Percentiles rank a stretch among this genome's conserved stretches.
Evolutionary conservation across 2,329 filamentous ascomycete genomes (phyloP).

Genomic region (Colletotrichum sojae): DNA sequence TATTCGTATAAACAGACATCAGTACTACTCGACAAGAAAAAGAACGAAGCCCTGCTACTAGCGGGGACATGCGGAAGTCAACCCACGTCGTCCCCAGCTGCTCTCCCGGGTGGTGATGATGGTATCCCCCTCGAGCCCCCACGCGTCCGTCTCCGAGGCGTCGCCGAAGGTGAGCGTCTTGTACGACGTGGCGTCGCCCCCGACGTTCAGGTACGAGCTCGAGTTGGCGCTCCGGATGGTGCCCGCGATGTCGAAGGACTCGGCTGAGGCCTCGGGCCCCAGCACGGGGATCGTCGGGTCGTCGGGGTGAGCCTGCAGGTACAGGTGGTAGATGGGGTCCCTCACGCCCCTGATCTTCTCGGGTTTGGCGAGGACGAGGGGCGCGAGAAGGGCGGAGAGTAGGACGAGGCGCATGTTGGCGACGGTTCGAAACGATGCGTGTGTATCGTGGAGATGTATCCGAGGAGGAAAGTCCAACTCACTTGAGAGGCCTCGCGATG

Average conservation of each 20-base stretch:
- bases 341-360: constrained; percentile 65
- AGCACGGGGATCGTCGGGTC: constrained; percentile 63
- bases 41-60: neutral
- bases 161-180: constrained; percentile 64
- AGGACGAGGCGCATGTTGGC: constrained; percentile 38
- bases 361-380: constrained; percentile 52
- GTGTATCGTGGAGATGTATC: neutral
- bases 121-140: constrained; percentile 63
- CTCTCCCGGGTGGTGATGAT: constrained; percentile 61
- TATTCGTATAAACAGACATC: constrained; percentile 35
- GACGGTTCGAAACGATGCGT: neutral
- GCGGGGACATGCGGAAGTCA: constrained; percentile 9
- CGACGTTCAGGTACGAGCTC: constrained; percentile 63
- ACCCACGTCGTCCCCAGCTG: constrained; percentile 58
- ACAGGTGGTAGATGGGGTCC: constrained; percentile 66
- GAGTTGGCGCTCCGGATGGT: constrained; percentile 66
- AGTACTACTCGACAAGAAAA: constrained; percentile 40
- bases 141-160: constrained; percentile 59
- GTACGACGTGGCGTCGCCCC: constrained; percentile 61
- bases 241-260: constrained; percentile 64
- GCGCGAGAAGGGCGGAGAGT: constrained; percentile 18
- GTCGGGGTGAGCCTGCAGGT: constrained; percentile 62
- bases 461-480: neutral
- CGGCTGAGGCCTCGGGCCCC: constrained; percentile 63
- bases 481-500: too few species aligned